phyloP scores from a whole-genome alignment of 2,329 filamentous ascomycete species.

The Alternaria consortialis region DNA sequence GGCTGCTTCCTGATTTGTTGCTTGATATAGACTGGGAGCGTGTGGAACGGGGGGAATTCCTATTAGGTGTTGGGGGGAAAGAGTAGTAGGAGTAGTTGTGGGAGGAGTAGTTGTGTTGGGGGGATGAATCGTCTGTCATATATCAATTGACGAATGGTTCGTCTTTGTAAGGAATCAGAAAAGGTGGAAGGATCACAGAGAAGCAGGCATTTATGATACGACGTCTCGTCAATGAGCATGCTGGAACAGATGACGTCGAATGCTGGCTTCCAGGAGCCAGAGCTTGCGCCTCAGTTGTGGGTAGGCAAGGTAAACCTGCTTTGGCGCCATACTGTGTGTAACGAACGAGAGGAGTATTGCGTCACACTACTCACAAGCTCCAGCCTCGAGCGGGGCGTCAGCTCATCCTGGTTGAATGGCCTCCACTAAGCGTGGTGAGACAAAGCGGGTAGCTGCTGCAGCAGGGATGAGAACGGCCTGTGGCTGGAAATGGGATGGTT shows the following conservation, averaged over 20 bases:
- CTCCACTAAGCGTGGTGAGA: constrained; percentile 40
- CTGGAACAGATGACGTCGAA: constrained; percentile 48
- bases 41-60: constrained; percentile 50
- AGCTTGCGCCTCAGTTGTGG: constrained; percentile 47
- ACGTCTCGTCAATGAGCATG: constrained; percentile 24
- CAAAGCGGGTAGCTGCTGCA: constrained; percentile 33
- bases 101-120: constrained; percentile 55
- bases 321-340: constrained; percentile 42
- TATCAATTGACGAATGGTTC: constrained; percentile 52
- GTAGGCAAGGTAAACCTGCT: constrained; percentile 49
- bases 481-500: constrained; percentile 40
- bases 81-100: constrained; percentile 62
- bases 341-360: constrained; percentile 44
- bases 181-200: constrained; percentile 2
- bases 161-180: constrained; percentile 41
- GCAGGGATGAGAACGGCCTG: constrained; percentile 31
- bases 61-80: constrained; percentile 60
- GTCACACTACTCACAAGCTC: constrained; percentile 39
- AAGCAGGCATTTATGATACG: constrained; percentile 44
- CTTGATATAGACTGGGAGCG: constrained; percentile 53
- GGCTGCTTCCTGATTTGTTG: constrained; percentile 44
- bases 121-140: constrained; percentile 60
- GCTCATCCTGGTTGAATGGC: constrained; percentile 34
- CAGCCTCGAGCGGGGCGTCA: constrained; percentile 46
- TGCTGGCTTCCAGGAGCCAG: constrained; percentile 29